phyloP scores from a whole-genome alignment of 75 land plant genomes.

The Ceratopteris richardii region DNA sequence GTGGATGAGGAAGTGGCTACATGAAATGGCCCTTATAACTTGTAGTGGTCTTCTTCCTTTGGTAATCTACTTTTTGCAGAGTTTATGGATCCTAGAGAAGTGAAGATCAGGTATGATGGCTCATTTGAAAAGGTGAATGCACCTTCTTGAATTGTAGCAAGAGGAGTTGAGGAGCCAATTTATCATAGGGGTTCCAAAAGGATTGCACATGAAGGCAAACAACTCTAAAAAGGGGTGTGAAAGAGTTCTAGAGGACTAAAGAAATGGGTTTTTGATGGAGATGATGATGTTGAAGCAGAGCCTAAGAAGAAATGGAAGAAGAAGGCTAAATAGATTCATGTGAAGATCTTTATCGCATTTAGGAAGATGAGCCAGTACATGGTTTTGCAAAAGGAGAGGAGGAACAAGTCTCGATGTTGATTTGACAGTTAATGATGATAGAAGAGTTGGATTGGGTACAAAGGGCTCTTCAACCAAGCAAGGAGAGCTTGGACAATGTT shows the following conservation, averaged over 20 bases:
- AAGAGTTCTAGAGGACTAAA: conserved; percentile 45
- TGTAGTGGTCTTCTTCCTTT: too few species aligned
- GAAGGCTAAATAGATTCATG: conserved; percentile 10
- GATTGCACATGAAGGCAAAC: neutral
- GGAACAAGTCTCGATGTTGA: neutral
- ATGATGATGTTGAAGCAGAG: conserved; percentile 18
- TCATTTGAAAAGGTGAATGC: too few species aligned
- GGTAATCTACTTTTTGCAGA: too few species aligned
- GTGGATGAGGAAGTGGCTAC: too few species aligned
- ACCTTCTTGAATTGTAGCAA: too few species aligned
- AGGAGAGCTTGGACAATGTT: conserved; percentile 24
- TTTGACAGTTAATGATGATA: conserved; percentile 2
- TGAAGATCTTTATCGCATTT: conserved; percentile 15
- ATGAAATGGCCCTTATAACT: too few species aligned
- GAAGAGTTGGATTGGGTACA: conserved; percentile 4
- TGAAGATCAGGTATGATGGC: too few species aligned
- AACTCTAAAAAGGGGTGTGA: conserved; percentile 11
- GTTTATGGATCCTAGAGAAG: too few species aligned
- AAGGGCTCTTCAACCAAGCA: conserved; percentile 32
- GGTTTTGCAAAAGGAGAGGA: neutral
- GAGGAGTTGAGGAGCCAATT: neutral
- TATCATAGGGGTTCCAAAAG: neutral
- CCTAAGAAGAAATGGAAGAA: neutral
- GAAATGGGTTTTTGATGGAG: conserved; percentile 36
- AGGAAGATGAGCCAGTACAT: conserved; percentile 14